Base-by-base conservation (phyloP, 352 stramenopile species). In the Globisporangium okanoganense region DNA sequence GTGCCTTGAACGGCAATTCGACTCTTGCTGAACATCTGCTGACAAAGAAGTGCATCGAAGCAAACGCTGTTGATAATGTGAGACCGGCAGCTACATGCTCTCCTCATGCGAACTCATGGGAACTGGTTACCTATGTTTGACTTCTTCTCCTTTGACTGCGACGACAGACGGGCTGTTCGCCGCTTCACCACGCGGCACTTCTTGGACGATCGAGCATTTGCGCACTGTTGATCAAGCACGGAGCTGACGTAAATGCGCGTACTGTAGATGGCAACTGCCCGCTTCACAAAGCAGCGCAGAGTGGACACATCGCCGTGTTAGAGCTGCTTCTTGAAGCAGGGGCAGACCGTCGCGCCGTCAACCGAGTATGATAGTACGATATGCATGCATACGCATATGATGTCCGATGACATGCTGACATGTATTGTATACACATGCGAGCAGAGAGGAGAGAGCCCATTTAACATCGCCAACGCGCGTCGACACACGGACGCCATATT, bases 261-360 rank as follows among this genome's bases (percentile, higher is more conserved):
- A 58, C 65, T 33, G 24, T 38, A 6, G 61, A 69, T 14, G 58
- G 49, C 38, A 74, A 40, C 52, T 72, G 69, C 14, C 51, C 73
- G 24, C 61, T 82, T 8, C 71, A 82, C 33, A 82, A 82, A 71
- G 73, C 73, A 24, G 71, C 71, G 14, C 69, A 78, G 38, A 64
- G 71, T 20, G 71, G 69, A 8, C 48, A 61, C 31, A 14, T 29
- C 20, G 49, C 61, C 5, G 57, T 75, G 13, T 50, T 72, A 1
- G 40, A 67, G 24, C 16, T 76, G 45, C 56, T 82, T 48, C 58
- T 79, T 41, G 48, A 57, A 9, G 47, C 66, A 43, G 63, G 64
- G 20, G 66, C 66, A 5, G 48, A 70, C 31, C 56, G 40, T 5
- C 40, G 44, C 27, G 52, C 58, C 12, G 20, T 61, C 27, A 79